Evolutionary conservation across 129 eudicot species (phyloP), one percentile per base, ranked within the genome.

Genomic region (Deinandra increscens): DNA sequence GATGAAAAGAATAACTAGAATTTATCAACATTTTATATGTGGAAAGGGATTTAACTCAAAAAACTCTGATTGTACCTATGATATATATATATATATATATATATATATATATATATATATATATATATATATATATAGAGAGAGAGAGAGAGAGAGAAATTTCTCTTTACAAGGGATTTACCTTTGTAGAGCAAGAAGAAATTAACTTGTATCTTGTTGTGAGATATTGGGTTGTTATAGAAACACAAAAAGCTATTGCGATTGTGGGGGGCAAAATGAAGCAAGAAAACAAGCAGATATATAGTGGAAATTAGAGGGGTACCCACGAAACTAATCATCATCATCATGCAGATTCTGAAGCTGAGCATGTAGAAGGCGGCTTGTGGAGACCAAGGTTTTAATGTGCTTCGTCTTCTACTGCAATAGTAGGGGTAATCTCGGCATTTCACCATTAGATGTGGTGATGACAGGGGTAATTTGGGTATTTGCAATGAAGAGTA

Each of bases 351-450:
- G 71, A 50, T 73, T 70, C 61, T 39, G 75, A 23, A 46, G 33
- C 11, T 26, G n/a, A 68, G 37, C 64, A 60, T 13, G 50, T 45
- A 17, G 73, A 54, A 68, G 85, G 85, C 88, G 97, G 95, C 89
- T 86, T 74, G 81, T 69, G 62, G 76, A 62, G 87, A 91, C 78
- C 74, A 76, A 79, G 86, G 79, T 79, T 83, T 78, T 77, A 86
- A 79, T 79, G 82, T 68, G 60, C 53, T 78, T 72, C 68, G 68
- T 77, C 72, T 78, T 83, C 66, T 49, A 70, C 62, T 34, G 66
- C 68, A 73, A 78, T 78, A 6, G 37, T 65, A 73, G 50, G 82
- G 81, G 78, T 71, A 80, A 29, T 79, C 43, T 49, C 7, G 76
- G 39, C 9, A 60, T 55, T 66, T 17, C 2, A 9, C 14, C 31